Evolutionary conservation across 306 rosid genomes (phyloP).

Genomic region (Fagus sylvatica): DNA sequence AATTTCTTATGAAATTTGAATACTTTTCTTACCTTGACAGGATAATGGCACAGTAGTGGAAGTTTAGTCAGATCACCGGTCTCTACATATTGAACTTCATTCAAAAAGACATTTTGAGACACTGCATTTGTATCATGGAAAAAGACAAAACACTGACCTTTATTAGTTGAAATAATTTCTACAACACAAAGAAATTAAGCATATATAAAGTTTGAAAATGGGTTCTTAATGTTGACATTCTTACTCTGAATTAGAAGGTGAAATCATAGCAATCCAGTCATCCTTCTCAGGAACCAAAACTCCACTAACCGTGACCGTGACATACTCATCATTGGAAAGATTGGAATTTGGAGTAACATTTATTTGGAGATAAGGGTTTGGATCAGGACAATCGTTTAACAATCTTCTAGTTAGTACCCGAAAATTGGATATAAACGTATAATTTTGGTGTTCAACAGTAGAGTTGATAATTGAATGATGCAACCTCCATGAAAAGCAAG

Average conservation of each 20-base stretch:
- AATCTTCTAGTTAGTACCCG: constrained; percentile 52
- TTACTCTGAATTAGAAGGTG: constrained; percentile 74
- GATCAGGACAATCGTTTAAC: constrained; percentile 36
- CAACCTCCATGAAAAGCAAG: constrained; percentile 18
- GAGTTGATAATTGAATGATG: constrained; percentile 36
- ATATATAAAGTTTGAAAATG: background rate
- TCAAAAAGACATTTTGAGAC: constrained; percentile 36
- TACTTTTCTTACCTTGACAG: constrained; percentile 63
- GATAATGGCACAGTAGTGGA: constrained; percentile 92
- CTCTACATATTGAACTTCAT: constrained; percentile 39
- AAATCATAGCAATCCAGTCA: constrained; percentile 85
- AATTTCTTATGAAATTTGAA: too few relatives aligned
- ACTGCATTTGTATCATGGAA: constrained; percentile 36
- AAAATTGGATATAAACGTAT: constrained; percentile 67
- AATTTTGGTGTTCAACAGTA: constrained; percentile 39
- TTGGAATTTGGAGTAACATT: constrained; percentile 30
- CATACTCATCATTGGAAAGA: constrained; percentile 47
- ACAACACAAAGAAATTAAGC: background rate
- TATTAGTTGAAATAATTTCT: background rate
- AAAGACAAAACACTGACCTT: background rate
- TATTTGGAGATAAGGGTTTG: constrained; percentile 32
- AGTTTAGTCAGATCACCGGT: constrained; percentile 71
- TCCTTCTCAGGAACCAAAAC: constrained; percentile 42
- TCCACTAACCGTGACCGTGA: constrained; percentile 57
- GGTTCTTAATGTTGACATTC: constrained; percentile 9